Percentiles rank a stretch among this genome's conserved stretches.
These are phyloP conservation scores for Microthlaspi erraticum DNA, from an alignment of 345 rosid species.

Conservation along the genomic window DNA sequence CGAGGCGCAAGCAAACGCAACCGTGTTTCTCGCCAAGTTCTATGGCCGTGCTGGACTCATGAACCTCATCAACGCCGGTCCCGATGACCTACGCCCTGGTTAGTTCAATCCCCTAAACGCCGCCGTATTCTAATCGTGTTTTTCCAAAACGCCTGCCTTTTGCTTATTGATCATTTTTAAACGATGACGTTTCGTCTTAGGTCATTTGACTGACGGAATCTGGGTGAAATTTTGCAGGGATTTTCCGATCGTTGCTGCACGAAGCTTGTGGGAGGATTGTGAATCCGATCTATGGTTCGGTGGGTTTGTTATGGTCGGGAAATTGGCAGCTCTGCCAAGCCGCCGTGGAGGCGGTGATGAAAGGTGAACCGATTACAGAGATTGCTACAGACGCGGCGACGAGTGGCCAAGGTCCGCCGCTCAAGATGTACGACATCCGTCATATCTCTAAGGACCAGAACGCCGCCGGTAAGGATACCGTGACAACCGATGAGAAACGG, in stretches of 20 bases:
- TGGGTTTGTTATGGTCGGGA: conserved; percentile 91
- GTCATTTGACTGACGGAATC: not conserved
- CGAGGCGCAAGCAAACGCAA: conserved; percentile 78
- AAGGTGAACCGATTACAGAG: conserved; percentile 76
- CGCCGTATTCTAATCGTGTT: not conserved
- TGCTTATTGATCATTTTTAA: no score
- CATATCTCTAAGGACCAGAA: conserved; percentile 81
- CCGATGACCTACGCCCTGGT: conserved; percentile 78
- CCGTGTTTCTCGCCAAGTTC: conserved; percentile 88
- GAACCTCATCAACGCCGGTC: conserved; percentile 81
- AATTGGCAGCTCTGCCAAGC: conserved; percentile 95
- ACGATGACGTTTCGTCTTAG: not conserved
- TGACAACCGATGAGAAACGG: conserved; percentile 17
- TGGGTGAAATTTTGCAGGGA: conserved; percentile 53
- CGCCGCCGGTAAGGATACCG: conserved; percentile 42
- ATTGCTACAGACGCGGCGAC: conserved; percentile 81
- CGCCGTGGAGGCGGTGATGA: conserved; percentile 89
- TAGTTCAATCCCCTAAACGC: conserved; percentile 1
- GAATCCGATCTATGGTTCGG: conserved; percentile 97
- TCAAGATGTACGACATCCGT: conserved; percentile 86
- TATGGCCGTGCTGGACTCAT: conserved; percentile 90
- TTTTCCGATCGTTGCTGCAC: conserved; percentile 88
- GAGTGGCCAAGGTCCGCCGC: conserved; percentile 74
- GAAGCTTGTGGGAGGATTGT: conserved; percentile 99
- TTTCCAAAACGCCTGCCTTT: no score